phyloP scores from a whole-genome alignment of 148 eudicot genomes.

The Vaccinium myrtillus region DNA sequence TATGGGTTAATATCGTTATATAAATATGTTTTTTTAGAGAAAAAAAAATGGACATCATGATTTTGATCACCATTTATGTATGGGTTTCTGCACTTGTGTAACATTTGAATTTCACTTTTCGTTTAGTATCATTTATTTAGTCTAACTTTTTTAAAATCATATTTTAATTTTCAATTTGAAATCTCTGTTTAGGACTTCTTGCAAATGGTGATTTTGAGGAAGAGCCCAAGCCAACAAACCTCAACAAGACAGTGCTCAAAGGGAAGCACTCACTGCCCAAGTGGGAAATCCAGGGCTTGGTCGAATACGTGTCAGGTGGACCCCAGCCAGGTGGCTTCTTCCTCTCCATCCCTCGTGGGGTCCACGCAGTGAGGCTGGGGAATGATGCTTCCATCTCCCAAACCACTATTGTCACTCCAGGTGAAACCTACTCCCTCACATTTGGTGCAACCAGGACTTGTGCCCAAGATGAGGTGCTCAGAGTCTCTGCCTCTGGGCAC shows the following conservation, averaged over 20 bases:
- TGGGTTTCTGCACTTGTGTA: too few relatives aligned
- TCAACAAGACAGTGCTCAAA: constrained; percentile 58
- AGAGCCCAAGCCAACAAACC: constrained; percentile 46
- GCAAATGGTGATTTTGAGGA: constrained; percentile 82
- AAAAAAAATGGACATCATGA: too few relatives aligned
- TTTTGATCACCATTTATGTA: too few relatives aligned
- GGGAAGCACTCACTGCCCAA: constrained; percentile 67
- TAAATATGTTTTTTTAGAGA: too few relatives aligned
- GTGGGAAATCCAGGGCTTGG: constrained; percentile 70
- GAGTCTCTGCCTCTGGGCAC: constrained; percentile 29
- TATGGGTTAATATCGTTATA: too few relatives aligned
- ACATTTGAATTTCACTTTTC: too few relatives aligned
- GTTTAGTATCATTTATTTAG: too few relatives aligned
- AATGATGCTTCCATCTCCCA: constrained; percentile 45
- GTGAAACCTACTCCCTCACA: constrained; percentile 29
- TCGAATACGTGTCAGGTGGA: constrained; percentile 74
- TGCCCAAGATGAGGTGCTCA: constrained; percentile 53
- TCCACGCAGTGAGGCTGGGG: constrained; percentile 43
- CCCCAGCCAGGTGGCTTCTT: constrained; percentile 85
- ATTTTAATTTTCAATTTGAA: neutral
- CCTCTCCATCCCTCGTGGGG: constrained; percentile 47
- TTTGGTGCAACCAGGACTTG: constrained; percentile 50
- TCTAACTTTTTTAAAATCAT: too few relatives aligned
- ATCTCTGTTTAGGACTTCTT: constrained; percentile 37
- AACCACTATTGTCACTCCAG: constrained; percentile 8